Base-by-base conservation (phyloP, 2,329 filamentous ascomycete genomes). In the Cytospora schulzeri region DNA sequence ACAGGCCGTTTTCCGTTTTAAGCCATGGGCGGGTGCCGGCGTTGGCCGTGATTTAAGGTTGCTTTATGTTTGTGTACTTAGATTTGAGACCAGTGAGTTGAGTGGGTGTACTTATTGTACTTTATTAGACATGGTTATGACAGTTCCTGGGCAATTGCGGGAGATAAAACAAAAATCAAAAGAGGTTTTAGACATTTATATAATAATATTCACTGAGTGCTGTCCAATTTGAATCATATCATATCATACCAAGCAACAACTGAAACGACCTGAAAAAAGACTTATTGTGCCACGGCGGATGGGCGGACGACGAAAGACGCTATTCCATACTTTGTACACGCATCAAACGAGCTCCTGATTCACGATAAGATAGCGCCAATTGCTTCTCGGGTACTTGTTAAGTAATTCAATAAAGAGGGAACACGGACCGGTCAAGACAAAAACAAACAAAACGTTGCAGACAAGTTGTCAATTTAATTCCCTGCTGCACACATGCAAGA, bases 21-120 rank as follows among this genome's bases (percentile, higher is more conserved):
- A 48, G 31, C 48, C 17, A 11, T 24, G 26, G 48, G 45, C 65
- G 62, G 62, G 62, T 60, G 62, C 54, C 62, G 65, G 65, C 65
- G 62, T 65, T 67, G 59, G 62, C 65, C 62, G 65, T 58, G 60
- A 57, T 65, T 64, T 61, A n/a, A n/a, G 29, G 56, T 33, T 61
- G 48, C 12, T 33, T 59, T 38, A 5, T 48, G 24, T 8, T 33
- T n/a, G 12, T 33, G 9, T 48, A 35, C 12, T 5, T 58, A 50
- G 26, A 60, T 57, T 41, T 58, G 45, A 24, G 31, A 50, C 31
- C 8, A 17, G 9, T 56, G 41, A n/a, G n/a, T n/a, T n/a, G n/a
- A n/a, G n/a, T n/a, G n/a, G n/a, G n/a, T n/a, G n/a, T n/a, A n/a
- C n/a, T n/a, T 45, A 33, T 8, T 52, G 41, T 45, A 41, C n/a